These are phyloP conservation scores for Cryoendolithus antarcticus DNA, from an alignment of 2,329 filamentous ascomycete genomes.

Conservation along the genomic window DNA sequence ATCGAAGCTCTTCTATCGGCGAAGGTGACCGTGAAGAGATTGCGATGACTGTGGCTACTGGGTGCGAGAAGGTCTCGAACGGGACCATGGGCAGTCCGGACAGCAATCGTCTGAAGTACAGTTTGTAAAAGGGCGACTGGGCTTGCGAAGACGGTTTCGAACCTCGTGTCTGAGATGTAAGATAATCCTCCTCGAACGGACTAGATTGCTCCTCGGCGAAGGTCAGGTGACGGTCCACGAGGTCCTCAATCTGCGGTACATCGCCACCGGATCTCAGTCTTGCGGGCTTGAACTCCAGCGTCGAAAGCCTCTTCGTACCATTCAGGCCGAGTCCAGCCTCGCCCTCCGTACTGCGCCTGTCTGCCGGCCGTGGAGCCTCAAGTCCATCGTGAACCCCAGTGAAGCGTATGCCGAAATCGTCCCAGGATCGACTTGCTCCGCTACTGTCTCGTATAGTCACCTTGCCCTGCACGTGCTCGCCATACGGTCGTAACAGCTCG, in stretches of 20 bases:
- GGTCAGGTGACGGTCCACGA: slow-evolving; percentile 66
- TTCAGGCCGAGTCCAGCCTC: slow-evolving; percentile 11
- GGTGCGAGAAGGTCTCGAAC: slow-evolving; percentile 89
- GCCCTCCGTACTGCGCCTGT: slow-evolving; percentile 27
- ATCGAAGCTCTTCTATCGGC: slow-evolving; percentile 77
- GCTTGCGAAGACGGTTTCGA: slow-evolving; percentile 7
- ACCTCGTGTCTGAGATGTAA: slow-evolving; percentile 24
- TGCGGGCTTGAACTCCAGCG: slow-evolving; percentile 25
- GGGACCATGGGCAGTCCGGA: slow-evolving; percentile 66
- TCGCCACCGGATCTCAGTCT: slow-evolving; percentile 35
- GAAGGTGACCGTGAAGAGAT: slow-evolving; percentile 78
- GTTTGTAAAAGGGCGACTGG: slow-evolving; percentile 55
- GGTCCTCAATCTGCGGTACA: slow-evolving; percentile 61
- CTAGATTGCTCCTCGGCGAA: slow-evolving; percentile 51
- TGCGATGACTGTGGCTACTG: slow-evolving; percentile 85
- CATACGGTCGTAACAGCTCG: slow-evolving; percentile 80
- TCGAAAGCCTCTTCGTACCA: slow-evolving; percentile 15
- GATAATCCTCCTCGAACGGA: slow-evolving; percentile 27
- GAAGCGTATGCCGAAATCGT: slow-evolving; percentile 85
- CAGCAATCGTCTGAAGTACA: slow-evolving; percentile 73
- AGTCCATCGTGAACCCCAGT: slow-evolving; percentile 51
- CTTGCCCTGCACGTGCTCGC: slow-evolving; percentile 75
- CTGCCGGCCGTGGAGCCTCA: slow-evolving; percentile 23
- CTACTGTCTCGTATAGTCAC: slow-evolving; percentile 84
- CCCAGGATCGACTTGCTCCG: slow-evolving; percentile 68